Percentiles rank a stretch among this genome's conserved stretches.
These are phyloP conservation scores for Trichoderma sp. DNA, from an alignment of 2,329 filamentous ascomycete genomes.

Conservation along the genomic window DNA sequence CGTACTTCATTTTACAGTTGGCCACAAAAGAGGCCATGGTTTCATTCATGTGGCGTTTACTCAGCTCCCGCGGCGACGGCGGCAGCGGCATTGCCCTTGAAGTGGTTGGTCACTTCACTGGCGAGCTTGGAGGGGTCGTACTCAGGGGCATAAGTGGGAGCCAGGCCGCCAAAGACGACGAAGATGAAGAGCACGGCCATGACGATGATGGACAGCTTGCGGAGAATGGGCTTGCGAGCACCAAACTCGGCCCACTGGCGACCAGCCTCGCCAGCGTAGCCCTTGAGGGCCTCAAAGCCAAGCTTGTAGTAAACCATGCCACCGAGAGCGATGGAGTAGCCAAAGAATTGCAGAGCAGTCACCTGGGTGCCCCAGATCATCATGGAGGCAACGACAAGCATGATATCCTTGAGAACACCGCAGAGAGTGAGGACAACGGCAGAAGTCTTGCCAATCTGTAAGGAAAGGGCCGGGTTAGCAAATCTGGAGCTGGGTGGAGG, in stretches of 20 bases:
- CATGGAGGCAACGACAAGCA: constrained; percentile 77
- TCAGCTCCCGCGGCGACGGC: constrained; percentile 7
- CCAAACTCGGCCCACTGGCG: constrained; percentile 87
- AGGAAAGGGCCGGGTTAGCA: constrained; percentile 28
- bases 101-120: constrained; percentile 47
- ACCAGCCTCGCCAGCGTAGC: constrained; percentile 67
- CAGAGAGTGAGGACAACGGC: constrained; percentile 83
- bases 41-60: constrained; percentile 12
- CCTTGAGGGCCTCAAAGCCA: constrained; percentile 77
- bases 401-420: constrained; percentile 83
- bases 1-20: constrained; percentile 14
- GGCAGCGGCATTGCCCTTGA: constrained; percentile 32
- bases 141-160: constrained; percentile 56
- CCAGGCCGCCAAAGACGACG: constrained; percentile 65
- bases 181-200: constrained; percentile 62
- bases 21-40: neutral
- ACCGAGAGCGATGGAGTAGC: constrained; percentile 74
- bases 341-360: constrained; percentile 73
- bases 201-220: constrained; percentile 72
- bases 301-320: constrained; percentile 80
- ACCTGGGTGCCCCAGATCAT: constrained; percentile 77
- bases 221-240: constrained; percentile 68
- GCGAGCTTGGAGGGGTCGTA: constrained; percentile 52
- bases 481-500: neutral
- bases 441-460: constrained; percentile 80